These are phyloP conservation scores for Trichoderma gracile DNA, from an alignment of 2,329 filamentous ascomycete genomes.

Conservation along the genomic window DNA sequence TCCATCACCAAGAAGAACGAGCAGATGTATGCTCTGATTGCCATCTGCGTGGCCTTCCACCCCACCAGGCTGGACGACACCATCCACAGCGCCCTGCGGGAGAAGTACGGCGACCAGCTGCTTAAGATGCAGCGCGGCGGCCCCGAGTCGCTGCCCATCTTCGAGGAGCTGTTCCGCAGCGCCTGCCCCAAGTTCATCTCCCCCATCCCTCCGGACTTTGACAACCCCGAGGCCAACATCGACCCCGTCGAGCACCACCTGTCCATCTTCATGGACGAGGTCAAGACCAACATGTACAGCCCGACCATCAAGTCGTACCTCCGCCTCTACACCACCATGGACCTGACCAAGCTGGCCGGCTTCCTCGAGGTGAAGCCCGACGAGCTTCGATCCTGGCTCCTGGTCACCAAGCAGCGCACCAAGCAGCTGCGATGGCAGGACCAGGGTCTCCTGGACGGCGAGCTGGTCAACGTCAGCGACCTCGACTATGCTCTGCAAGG, in stretches of 20 bases:
- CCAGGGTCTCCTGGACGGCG: constrained; percentile 85
- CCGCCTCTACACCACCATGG: constrained; percentile 99
- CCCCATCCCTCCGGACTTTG: constrained; percentile 94
- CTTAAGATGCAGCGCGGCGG: constrained; percentile 94
- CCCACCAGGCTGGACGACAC: constrained; percentile 97
- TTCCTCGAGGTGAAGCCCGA: constrained; percentile 98
- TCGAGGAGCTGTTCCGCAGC: constrained; percentile 95
- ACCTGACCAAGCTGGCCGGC: constrained; percentile 93
- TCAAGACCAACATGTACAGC: constrained; percentile 98
- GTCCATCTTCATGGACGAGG: constrained; percentile 98
- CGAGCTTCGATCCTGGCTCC: constrained; percentile 86
- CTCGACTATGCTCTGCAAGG: constrained; percentile 96
- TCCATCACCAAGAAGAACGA: constrained; percentile 99
- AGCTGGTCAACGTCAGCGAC: constrained; percentile 89
- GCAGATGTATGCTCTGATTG: constrained; percentile 98
- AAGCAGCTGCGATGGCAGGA: constrained; percentile 93
- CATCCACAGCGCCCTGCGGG: constrained; percentile 94
- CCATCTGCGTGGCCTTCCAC: constrained; percentile 98
- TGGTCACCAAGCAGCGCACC: constrained; percentile 98
- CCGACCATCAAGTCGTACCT: constrained; percentile 98
- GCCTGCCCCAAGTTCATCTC: constrained; percentile 99
- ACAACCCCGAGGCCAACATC: constrained; percentile 92
- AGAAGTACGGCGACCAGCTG: constrained; percentile 99
- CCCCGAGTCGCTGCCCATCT: constrained; percentile 91
- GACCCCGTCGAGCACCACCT: constrained; percentile 98